phyloP scores from a whole-genome alignment of 129 eudicot genomes.

The Saussurea involucrata region DNA sequence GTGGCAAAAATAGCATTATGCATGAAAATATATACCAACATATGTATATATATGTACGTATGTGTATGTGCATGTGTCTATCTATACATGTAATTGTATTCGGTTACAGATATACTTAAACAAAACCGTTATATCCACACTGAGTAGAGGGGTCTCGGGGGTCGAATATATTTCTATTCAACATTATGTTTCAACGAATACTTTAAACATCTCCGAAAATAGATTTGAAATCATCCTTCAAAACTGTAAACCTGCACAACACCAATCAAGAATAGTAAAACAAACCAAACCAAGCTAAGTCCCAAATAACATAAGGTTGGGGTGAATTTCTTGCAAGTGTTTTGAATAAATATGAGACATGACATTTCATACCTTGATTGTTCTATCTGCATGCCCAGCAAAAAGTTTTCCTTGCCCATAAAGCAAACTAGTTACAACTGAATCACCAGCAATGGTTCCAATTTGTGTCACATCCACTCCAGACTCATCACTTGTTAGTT shows the following conservation, averaged over 20 bases:
- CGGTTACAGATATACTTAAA: background rate
- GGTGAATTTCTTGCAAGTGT: background rate
- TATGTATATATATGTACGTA: background rate
- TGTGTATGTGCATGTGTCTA: too few species aligned
- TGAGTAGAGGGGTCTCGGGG: background rate
- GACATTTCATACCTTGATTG: conserved; percentile 53
- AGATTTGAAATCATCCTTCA: conserved; percentile 21
- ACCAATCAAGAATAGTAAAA: background rate
- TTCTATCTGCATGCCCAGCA: conserved; percentile 79
- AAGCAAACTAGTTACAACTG: conserved; percentile 61
- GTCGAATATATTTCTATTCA: background rate
- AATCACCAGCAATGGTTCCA: conserved; percentile 64
- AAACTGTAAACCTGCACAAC: conserved; percentile 26
- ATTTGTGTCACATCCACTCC: conserved; percentile 37
- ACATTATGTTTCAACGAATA: background rate
- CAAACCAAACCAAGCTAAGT: background rate
- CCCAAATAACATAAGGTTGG: background rate
- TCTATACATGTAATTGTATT: background rate
- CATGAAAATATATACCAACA: background rate
- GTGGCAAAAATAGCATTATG: background rate
- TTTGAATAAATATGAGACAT: background rate
- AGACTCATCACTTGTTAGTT: conserved; percentile 42
- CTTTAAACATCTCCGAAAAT: background rate
- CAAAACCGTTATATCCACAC: background rate
- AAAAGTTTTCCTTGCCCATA: conserved; percentile 65